Conservation (phyloP, 352 stramenopile genomes). For the Globisporangium viniferum region DNA sequence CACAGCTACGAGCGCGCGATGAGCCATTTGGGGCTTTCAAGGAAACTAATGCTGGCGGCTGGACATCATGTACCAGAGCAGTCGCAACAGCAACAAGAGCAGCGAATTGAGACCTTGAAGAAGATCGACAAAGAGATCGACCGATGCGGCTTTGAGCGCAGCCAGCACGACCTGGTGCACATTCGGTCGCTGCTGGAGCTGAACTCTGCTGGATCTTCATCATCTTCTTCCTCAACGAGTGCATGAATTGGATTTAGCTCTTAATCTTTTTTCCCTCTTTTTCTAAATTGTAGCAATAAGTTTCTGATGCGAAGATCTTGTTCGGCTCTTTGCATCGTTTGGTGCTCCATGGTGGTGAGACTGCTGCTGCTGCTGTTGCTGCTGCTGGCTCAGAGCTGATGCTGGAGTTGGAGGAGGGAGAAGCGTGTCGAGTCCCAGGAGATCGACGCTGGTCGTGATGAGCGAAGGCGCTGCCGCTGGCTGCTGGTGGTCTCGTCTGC, state of each 20-base stretch:
- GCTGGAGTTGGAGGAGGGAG: background rate
- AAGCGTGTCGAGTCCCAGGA: conserved; percentile 28
- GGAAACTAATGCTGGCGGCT: conserved; percentile 14
- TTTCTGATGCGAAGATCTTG: conserved; percentile 3
- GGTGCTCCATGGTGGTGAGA: background rate
- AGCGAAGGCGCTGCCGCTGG: background rate
- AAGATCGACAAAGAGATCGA: conserved; percentile 48
- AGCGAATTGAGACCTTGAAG: conserved; percentile 9
- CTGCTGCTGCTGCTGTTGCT: too few species aligned
- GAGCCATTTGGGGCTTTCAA: conserved; percentile 12
- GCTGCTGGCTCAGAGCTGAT: background rate
- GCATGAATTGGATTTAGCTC: background rate
- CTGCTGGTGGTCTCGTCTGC: background rate
- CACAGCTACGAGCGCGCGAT: conserved; percentile 56
- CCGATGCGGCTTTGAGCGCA: conserved; percentile 60
- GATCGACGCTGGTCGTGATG: conserved; percentile 23
- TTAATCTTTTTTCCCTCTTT: background rate
- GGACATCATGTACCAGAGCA: background rate
- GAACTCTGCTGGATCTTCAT: background rate
- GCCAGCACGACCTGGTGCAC: conserved; percentile 53
- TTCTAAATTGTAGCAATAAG: conserved; percentile 22
- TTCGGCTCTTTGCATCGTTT: background rate
- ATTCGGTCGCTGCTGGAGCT: conserved; percentile 29
- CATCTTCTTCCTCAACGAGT: background rate
- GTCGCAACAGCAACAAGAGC: background rate